These are phyloP conservation scores for Ilyonectria destructans DNA, from an alignment of 2,329 filamentous ascomycete species.

Conservation along the genomic window DNA sequence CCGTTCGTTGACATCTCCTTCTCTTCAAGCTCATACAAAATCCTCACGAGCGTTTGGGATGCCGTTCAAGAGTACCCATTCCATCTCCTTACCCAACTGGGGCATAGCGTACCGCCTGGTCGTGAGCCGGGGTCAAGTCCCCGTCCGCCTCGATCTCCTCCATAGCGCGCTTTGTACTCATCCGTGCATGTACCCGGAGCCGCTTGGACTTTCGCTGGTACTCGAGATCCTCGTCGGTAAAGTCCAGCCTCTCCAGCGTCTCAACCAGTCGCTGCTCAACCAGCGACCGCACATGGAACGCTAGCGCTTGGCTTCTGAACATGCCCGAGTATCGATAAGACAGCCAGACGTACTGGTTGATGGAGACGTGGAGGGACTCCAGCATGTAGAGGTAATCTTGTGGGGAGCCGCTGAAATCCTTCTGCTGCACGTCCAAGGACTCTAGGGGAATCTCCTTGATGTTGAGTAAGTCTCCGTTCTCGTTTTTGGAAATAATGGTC, in stretches of 20 bases:
- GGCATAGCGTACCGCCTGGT: background rate
- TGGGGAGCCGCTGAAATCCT: constrained; percentile 54
- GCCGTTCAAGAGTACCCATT: background rate
- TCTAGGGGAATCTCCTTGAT: constrained; percentile 81
- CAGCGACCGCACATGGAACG: constrained; percentile 83
- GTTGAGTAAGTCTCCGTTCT: constrained; percentile 79
- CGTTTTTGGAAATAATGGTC: constrained; percentile 77
- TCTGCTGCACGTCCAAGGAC: constrained; percentile 76
- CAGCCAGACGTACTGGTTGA: constrained; percentile 94
- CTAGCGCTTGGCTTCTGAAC: constrained; percentile 82
- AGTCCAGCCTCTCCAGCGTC: constrained; percentile 66
- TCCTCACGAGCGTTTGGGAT: too few relatives aligned
- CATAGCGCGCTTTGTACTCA: constrained; percentile 30
- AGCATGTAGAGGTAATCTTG: constrained; percentile 77
- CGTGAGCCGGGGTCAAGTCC: background rate
- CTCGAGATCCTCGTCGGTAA: constrained; percentile 56
- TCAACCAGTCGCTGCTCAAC: constrained; percentile 81
- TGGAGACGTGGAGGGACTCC: constrained; percentile 84
- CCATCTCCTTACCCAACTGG: background rate
- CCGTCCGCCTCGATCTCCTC: constrained; percentile 23
- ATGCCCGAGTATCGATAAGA: constrained; percentile 90
- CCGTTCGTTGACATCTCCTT: background rate
- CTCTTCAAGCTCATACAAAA: background rate
- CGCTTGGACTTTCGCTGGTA: constrained; percentile 46
- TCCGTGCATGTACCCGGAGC: constrained; percentile 36